Evolutionary conservation across 352 stramenopile genomes (phyloP).

Genomic region (Globisporangium paroecandrum): DNA sequence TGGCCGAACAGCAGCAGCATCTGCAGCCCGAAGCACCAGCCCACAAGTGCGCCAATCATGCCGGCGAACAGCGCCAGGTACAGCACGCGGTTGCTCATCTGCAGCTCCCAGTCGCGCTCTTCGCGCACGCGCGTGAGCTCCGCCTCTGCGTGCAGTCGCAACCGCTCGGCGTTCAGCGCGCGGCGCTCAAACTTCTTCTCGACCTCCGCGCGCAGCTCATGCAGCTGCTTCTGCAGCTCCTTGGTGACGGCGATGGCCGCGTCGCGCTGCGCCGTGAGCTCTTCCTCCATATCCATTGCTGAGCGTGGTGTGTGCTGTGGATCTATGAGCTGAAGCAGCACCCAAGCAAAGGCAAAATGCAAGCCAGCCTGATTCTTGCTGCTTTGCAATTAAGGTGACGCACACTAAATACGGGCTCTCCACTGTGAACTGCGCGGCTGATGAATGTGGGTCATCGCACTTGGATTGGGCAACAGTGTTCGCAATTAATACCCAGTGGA

Average conservation of each 20-base stretch:
- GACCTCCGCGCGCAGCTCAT: slow-evolving; percentile 41
- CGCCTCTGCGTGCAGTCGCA: slow-evolving; percentile 63
- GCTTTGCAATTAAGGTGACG: not conserved
- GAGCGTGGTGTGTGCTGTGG: not conserved
- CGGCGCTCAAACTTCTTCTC: slow-evolving; percentile 61
- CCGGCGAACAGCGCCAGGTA: slow-evolving; percentile 53
- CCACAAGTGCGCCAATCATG: slow-evolving; percentile 42
- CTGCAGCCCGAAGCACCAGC: slow-evolving; percentile 47
- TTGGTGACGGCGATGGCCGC: slow-evolving; percentile 72
- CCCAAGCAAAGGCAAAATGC: not conserved
- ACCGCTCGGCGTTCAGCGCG: slow-evolving; percentile 62
- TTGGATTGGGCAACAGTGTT: not conserved
- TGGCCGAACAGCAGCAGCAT: slow-evolving; percentile 47
- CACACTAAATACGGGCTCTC: not conserved
- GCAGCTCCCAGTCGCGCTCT: slow-evolving; percentile 49
- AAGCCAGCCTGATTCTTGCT: not conserved
- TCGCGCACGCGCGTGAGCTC: slow-evolving; percentile 41
- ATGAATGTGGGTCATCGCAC: slow-evolving; percentile 14
- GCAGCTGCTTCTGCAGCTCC: slow-evolving; percentile 65
- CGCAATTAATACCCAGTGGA: not conserved
- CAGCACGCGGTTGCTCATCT: slow-evolving; percentile 43
- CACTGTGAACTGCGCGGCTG: slow-evolving; percentile 4
- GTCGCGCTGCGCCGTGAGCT: slow-evolving; percentile 70
- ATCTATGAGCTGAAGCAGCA: not conserved
- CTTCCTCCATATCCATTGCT: slow-evolving; percentile 56